Base-by-base conservation (phyloP, 2,329 filamentous ascomycete species). In the Sporothrix inflata region DNA sequence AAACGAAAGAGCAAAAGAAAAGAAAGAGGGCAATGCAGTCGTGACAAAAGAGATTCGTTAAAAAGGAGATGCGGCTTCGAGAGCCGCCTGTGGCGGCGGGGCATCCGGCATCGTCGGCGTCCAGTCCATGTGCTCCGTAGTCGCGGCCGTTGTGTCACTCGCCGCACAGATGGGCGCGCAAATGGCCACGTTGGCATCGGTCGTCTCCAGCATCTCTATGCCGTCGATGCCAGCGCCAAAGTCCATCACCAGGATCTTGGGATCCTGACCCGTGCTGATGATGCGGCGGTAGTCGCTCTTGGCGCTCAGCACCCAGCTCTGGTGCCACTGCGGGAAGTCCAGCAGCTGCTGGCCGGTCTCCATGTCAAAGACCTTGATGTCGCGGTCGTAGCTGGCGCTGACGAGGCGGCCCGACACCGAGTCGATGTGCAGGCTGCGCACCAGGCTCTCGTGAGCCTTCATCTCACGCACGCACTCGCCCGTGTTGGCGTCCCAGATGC, bases 281-380 rank as follows among this genome's bases (percentile, higher is more conserved):
- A 99, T 96, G 74, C 96, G 90, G 73, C 95, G 88, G 81, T 98
- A 98, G 79, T 99, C 95, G 75, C 93, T 94, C 86, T 98, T 98
- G 69, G 96, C 96, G 75, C 93, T 94, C 73, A 99, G 84, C 78
- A 99, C 97, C 96, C 96, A 99, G 82, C 94, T 97, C 12, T 92
- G 91, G 73, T 97, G 97, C 94, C 94, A 98, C 76, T 92, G 90
- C n/a, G 94, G 92, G 78, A 98, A 95, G 77, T 94, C 91, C 74
- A 97, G 88, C 73, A 95, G 87, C 76, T 94, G 87, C 63, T 90
- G 84, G 45, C 94, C 95, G 2, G 91, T 91, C 75, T 91, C 89
- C 82, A 96, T 92, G 80, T 98, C 92, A 82, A 94, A 98, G 1
- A 98, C 94, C 79, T 97, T 97, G 79, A 99, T 94, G 77, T 95